phyloP scores from a whole-genome alignment of 768 basidiomycete genomes.

The Arthromyces matolae region DNA sequence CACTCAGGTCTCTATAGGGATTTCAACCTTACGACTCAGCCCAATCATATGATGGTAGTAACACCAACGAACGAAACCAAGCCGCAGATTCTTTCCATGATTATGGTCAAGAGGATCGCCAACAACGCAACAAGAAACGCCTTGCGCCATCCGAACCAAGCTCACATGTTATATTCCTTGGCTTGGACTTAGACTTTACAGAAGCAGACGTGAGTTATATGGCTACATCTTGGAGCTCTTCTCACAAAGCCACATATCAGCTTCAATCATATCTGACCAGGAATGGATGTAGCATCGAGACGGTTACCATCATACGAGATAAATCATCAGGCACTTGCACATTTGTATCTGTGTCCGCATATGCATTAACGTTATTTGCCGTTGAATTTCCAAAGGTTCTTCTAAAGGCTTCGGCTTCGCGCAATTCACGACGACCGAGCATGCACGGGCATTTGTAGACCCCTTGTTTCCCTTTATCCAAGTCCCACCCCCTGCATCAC shows the following conservation, averaged over 20 bases:
- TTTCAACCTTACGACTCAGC: slow-evolving; percentile 50
- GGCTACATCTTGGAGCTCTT: slow-evolving; percentile 27
- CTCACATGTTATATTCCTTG: slow-evolving; percentile 93
- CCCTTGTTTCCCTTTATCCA: slow-evolving; percentile 88
- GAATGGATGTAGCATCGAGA: slow-evolving; percentile 73
- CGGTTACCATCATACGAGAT: slow-evolving; percentile 94
- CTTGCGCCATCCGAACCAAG: slow-evolving; percentile 81
- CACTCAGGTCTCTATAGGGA: slow-evolving; percentile 10
- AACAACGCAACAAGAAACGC: slow-evolving; percentile 64
- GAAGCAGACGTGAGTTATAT: slow-evolving; percentile 83
- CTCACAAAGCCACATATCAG: slow-evolving; percentile 49
- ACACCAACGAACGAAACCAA: too few relatives aligned
- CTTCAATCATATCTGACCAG: slow-evolving; percentile 74
- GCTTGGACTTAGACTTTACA: slow-evolving; percentile 86
- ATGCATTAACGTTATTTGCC: slow-evolving; percentile 72
- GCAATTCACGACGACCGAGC: slow-evolving; percentile 82
- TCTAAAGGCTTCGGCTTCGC: slow-evolving; percentile 98
- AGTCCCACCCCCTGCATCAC: slow-evolving; percentile 87
- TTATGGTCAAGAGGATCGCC: slow-evolving; percentile 47
- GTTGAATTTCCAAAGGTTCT: slow-evolving; percentile 76
- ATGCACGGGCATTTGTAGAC: slow-evolving; percentile 88
- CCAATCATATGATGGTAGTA: slow-evolving; percentile 37
- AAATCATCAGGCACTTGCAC: slow-evolving; percentile 93
- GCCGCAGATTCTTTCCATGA: slow-evolving; percentile 40
- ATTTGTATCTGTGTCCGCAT: slow-evolving; percentile 67